Conservation (phyloP, 495 filamentous ascomycete genomes). For the Parmelia sp. region DNA sequence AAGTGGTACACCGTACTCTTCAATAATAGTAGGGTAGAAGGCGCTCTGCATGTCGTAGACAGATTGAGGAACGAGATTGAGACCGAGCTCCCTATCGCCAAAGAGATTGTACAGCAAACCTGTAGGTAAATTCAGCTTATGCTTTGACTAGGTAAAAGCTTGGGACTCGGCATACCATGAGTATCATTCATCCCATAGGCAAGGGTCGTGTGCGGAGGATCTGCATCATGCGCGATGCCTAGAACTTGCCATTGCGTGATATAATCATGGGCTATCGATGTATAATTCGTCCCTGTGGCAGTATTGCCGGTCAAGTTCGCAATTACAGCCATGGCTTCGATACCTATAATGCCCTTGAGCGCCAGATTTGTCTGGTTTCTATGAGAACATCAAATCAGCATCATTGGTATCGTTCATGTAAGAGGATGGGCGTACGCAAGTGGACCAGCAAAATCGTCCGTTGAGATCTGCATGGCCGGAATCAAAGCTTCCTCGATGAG, state of each 20-base stretch:
- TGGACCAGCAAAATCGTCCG: conserved; percentile 90
- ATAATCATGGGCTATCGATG: conserved; percentile 63
- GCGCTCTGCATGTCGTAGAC: conserved; percentile 51
- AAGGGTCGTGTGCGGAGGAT: conserved; percentile 67
- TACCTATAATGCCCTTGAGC: conserved; percentile 87
- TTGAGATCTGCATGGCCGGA: conserved; percentile 79
- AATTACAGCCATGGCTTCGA: conserved; percentile 80
- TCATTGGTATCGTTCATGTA: neutral
- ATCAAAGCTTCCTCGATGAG: conserved; percentile 75
- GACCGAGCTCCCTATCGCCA: conserved; percentile 41
- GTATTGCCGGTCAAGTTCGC: conserved; percentile 56
- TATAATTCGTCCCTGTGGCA: conserved; percentile 58
- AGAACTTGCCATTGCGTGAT: conserved; percentile 71
- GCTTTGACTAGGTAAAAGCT: neutral
- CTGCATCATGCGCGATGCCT: conserved; percentile 63
- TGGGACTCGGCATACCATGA: conserved; percentile 30
- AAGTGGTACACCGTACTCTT: conserved; percentile 45
- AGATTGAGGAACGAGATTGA: conserved; percentile 42
- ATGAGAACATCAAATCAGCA: conserved; percentile 11
- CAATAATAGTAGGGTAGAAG: conserved; percentile 45
- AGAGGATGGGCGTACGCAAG: conserved; percentile 49
- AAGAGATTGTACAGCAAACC: conserved; percentile 47
- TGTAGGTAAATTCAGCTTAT: neutral
- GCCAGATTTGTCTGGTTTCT: conserved; percentile 86
- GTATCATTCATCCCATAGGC: conserved; percentile 54